A percentile compares a stretch with the other conserved stretches of the same genome.
phyloP scores from a whole-genome alignment of 441 rosid species.

The Syzygium syzygioides region DNA sequence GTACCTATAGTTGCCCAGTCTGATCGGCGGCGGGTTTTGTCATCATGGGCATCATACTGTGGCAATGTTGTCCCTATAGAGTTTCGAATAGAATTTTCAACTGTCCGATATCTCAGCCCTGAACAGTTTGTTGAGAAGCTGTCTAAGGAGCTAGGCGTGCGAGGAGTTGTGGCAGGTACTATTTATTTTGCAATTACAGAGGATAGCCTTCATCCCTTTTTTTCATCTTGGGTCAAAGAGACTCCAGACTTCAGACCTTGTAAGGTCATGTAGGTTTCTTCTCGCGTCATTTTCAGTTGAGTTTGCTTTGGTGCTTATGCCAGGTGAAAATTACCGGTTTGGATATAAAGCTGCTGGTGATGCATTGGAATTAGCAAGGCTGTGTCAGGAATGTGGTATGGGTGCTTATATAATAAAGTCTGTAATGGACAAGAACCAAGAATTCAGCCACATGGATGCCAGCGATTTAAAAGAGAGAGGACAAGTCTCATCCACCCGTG shows the following conservation, averaged over 20 bases:
- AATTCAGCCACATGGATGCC: conserved; percentile 17
- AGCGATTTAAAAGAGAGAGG: conserved; percentile 61
- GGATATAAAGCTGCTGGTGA: conserved; percentile 84
- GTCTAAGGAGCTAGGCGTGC: conserved; percentile 54
- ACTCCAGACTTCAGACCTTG: conserved; percentile 2
- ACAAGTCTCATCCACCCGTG: conserved; percentile 88
- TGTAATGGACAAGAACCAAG: conserved; percentile 76
- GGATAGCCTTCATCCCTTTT: neutral
- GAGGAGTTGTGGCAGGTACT: conserved; percentile 78
- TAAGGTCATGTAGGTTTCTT: neutral
- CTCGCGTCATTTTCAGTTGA: neutral
- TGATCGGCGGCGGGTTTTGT: conserved; percentile 63
- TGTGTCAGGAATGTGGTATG: conserved; percentile 62
- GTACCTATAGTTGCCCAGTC: conserved; percentile 75
- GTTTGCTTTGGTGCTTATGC: neutral
- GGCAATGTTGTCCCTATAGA: conserved; percentile 55
- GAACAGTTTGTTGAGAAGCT: conserved; percentile 79
- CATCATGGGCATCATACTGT: conserved; percentile 68
- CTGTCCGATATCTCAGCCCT: conserved; percentile 71
- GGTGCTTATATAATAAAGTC: conserved; percentile 55
- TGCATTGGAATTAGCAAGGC: conserved; percentile 53
- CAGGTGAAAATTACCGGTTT: conserved; percentile 84
- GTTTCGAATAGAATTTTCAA: conserved; percentile 53
- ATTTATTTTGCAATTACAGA: neutral
- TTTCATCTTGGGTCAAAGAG: neutral